Evolutionary conservation across 192 early-diverging fungal species (phyloP).

Genomic region (Coemansia sp.): DNA sequence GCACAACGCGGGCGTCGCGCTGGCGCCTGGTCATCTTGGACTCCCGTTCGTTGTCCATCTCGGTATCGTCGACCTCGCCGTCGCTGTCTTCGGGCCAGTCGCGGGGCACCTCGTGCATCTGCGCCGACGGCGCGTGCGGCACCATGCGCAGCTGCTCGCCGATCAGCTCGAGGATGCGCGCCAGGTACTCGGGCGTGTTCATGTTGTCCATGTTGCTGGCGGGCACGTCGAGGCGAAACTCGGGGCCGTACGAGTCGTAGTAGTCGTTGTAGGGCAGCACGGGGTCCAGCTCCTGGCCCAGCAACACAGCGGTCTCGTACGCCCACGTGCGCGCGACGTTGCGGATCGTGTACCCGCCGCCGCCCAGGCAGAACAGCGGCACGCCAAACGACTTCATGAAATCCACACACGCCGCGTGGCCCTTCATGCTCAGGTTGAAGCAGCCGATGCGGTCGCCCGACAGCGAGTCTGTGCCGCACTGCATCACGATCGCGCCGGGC

Average conservation of each 20-base stretch:
- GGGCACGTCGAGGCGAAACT: conserved; percentile 83
- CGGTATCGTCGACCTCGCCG: conserved; percentile 31
- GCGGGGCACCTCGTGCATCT: conserved; percentile 42
- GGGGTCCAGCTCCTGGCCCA: conserved; percentile 66
- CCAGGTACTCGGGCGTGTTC: conserved; percentile 82
- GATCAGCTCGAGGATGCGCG: conserved; percentile 58
- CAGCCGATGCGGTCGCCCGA: conserved; percentile 91
- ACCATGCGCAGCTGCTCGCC: conserved; percentile 61
- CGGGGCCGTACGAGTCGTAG: conserved; percentile 89
- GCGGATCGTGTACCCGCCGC: conserved; percentile 96
- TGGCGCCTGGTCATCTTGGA: conserved; percentile 25
- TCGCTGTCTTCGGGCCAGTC: conserved; percentile 51
- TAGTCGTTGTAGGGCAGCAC: conserved; percentile 87
- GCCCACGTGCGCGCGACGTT: conserved; percentile 95
- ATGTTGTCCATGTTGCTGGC: conserved; percentile 87
- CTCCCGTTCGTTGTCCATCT: conserved; percentile 35
- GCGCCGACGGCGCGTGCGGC: conserved; percentile 61
- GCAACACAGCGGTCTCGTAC: conserved; percentile 86
- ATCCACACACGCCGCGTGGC: conserved; percentile 91
- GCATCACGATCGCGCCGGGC: conserved; percentile 88
- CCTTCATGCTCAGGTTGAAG: conserved; percentile 93
- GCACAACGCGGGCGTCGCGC: conserved; percentile 44
- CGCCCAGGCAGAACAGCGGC: conserved; percentile 90
- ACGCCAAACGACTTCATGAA: conserved; percentile 91
- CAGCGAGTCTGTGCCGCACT: conserved; percentile 94